Base-by-base conservation (phyloP, 768 basidiomycete species). In the Mycena rosella region DNA sequence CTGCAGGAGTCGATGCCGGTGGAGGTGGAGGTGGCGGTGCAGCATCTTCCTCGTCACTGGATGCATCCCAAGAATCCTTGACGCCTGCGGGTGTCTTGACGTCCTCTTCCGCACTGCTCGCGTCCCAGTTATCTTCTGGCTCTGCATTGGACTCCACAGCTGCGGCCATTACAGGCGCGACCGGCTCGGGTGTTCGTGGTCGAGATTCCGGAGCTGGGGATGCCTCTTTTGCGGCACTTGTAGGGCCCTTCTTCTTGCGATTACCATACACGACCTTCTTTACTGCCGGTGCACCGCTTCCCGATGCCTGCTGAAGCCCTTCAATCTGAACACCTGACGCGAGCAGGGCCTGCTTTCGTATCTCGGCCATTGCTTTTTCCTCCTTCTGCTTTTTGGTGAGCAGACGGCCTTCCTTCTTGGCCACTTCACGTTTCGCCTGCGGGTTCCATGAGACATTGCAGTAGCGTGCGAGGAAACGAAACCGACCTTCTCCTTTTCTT, bases 371-470 rank as follows among this genome's bases (percentile, higher is more conserved):
- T 24, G 93, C 93, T 72, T 87, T 91, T 77, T 98, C 96, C 75
- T 95, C 93, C 79, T 96, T 97, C 78, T 99, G 96, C 80, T 96
- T 98, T 79, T 97, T 96, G n/a, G 97, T 99, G 55, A 99, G 85
- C 27, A 97, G 82, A 51, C 93, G 89, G 26, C 98, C 98, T 81
- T 99, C 96, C 78, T 96, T 97, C 86, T 93, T 95, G 17, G 93
- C 91, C 57, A 92, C 77, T 73, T 98, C 96, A 57, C 89, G 90
- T 79, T 97, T 98, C 49, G 88, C 91, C 96, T 96, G 74, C n/a
- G 49, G 55, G 40, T 32, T 32, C 60, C 44, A 55, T 45, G 36
- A 57, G 44, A 30, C 58, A 42, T 65, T 59, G 45, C 30, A 11
- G 54, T 53, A 62, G 60, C 32, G 52, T 32, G 34, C 17, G 14